Conservation (phyloP, 2,329 filamentous ascomycete genomes). For the Claviceps digitariae region DNA sequence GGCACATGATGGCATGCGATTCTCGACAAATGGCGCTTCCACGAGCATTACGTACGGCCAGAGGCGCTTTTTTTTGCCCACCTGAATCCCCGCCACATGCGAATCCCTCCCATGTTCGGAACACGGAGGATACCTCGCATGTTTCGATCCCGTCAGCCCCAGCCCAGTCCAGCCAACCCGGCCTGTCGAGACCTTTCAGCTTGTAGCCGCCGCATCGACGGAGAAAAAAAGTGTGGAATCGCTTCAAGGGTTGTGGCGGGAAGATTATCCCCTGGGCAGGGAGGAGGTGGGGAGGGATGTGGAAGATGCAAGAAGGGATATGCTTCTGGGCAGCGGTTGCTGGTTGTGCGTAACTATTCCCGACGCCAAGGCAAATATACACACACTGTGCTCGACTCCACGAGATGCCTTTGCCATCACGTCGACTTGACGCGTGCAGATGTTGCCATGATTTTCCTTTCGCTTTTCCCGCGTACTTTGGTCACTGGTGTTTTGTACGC, state of each 20-base stretch:
- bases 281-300: too few relatives aligned
- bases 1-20: neutral
- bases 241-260: neutral
- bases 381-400: neutral
- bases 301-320: too few relatives aligned
- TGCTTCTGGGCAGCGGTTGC: neutral
- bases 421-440: neutral
- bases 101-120: conserved; percentile 1
- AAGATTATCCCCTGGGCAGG: neutral
- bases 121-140: conserved; percentile 2
- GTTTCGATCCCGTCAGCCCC: neutral
- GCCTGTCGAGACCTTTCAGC: neutral
- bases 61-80: neutral
- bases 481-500: neutral
- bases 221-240: neutral
- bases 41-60: neutral
- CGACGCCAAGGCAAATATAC: neutral
- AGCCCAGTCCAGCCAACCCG: neutral
- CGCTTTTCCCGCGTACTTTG: neutral
- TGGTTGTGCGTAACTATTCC: neutral
- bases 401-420: neutral
- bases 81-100: neutral
- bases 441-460: neutral
- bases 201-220: neutral
- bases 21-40: neutral